Evolutionary conservation across 192 early-diverging fungal genomes (phyloP), one percentile per base, ranked within the genome.

Genomic region (Podochytrium sp.): DNA sequence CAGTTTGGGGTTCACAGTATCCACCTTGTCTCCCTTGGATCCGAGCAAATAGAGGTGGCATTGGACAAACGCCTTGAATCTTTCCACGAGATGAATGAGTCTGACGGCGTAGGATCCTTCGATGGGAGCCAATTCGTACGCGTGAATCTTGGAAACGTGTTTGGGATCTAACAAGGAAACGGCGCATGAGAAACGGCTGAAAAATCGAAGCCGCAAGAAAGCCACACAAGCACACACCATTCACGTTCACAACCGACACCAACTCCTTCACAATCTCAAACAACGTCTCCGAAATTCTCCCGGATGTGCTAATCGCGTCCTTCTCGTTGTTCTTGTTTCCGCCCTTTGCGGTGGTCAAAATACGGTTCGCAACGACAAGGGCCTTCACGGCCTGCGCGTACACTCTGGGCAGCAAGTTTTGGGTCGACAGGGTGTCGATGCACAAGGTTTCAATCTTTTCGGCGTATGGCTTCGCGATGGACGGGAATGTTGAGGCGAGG

Each of bases 61-160:
- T 32, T 71, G 33, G 27, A 71, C 56, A 1, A 71, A 71, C 27
- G 56, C 35, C 35, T 71, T 71, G 38, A 71, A 71, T 40, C 69
- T 29, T 0, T 68, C 52, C 6, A 65, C 16, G 2, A 58, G n/a
- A 7, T 37, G 52, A 2, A 33, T 34, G 14, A 59, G 27, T 6
- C 14, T 40, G n/a, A 23, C 30, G 0, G 37, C 2, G 40, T 58
- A 56, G 16, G 52, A 56, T 2, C 37, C 55, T 20, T 56, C 56
- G 18, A 71, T n/a, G 5, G 4, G 2, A 33, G 14, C 16, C 0
- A 71, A 41, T 23, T 6, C 27, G 40, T 71, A 71, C 4, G 69
- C 55, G 37, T 71, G 69, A n/a, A 4, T 59, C 42, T 71, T 71
- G n/a, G 69, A 55, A n/a, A 16, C 20, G 38, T 58, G 39, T 32